Percentiles rank a stretch among this genome's conserved stretches.
These are phyloP conservation scores for Hamiltosporidium magnivora DNA, from an alignment of 371 early-diverging fungal genomes.

Conservation along the genomic window DNA sequence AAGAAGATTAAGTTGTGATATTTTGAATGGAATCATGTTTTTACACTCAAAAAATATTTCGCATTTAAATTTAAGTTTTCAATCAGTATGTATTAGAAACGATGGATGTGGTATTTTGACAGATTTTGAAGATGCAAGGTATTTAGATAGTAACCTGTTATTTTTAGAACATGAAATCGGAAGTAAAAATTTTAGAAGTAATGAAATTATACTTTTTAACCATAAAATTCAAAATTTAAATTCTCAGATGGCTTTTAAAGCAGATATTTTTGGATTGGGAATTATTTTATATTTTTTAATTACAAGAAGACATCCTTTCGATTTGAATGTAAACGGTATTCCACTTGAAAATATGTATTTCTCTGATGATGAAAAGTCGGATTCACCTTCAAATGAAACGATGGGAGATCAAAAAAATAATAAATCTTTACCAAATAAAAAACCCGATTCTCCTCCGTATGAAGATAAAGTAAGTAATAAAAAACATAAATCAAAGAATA, in stretches of 20 bases:
- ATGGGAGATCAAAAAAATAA: no score
- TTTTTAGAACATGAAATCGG: background rate
- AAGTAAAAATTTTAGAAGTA: background rate
- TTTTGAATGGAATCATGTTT: background rate
- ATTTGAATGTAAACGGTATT: background rate
- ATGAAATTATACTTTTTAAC: background rate
- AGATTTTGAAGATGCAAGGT: slow-evolving; percentile 1
- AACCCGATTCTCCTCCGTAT: no score
- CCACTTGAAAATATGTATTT: background rate
- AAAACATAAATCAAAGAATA: no score
- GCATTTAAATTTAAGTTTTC: background rate
- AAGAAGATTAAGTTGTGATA: background rate
- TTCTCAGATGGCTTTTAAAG: background rate
- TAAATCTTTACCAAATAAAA: no score
- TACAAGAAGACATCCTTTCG: slow-evolving; percentile 10
- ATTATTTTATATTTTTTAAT: slow-evolving; percentile 8
- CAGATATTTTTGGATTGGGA: slow-evolving; percentile 1
- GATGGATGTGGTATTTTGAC: background rate
- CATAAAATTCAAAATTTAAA: background rate
- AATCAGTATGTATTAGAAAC: background rate
- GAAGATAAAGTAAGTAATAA: no score
- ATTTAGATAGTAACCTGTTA: background rate
- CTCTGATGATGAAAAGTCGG: background rate
- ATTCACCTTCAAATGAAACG: background rate
- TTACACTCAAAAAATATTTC: slow-evolving; percentile 4